Evolutionary conservation across 495 filamentous ascomycete species (phyloP), one percentile per base, ranked within the genome.

Genomic region (Penicillium bovifimosum): DNA sequence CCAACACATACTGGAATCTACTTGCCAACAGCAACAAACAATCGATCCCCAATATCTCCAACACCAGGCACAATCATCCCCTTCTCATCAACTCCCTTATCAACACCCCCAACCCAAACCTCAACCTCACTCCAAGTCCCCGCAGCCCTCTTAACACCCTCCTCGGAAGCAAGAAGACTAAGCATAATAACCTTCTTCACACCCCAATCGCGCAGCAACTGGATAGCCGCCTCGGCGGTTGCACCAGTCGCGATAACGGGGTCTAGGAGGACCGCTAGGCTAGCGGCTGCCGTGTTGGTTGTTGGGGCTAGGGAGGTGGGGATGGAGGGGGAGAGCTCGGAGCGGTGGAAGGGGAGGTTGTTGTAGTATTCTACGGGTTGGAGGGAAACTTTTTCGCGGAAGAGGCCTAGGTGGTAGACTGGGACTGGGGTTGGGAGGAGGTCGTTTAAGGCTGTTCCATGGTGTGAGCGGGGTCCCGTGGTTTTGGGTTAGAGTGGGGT

Each of bases 351-450:
- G 32, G 92, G 91, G 16, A 97, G 87, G 70, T 97, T 97, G 74
- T 84, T 97, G 77, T 97, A 97, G 79, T 97, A 97, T 73, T 97
- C 92, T 41, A 97, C 92, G 0, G 92, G 91, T 45, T 86, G 80
- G 26, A 96, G 84, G 32, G 87, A 87, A 53, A 81, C 79, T 28
- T 85, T 86, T 62, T 96, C 92, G 60, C 92, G 87, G 74, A 88
- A 97, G 54, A 97, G 83, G 39, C 92, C 92, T 18, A 97, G 84
- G 68, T 97, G 92, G 72, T 97, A 88, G 56, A 97, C 81, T 13
- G 91, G 86, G 31, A 89, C 87, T 3, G 91, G 77, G 44, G 68
- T 65, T 3, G 92, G 92, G 50, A 97, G 88, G 54, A 97, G 76
- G 53, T 82, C 83, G 74, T 89, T 84, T 27, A 96, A 70, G 2